Percentiles rank a stretch among this genome's conserved stretches.
phyloP scores from a whole-genome alignment of 768 basidiomycete genomes.

The Pleurotus pulmonarius region DNA sequence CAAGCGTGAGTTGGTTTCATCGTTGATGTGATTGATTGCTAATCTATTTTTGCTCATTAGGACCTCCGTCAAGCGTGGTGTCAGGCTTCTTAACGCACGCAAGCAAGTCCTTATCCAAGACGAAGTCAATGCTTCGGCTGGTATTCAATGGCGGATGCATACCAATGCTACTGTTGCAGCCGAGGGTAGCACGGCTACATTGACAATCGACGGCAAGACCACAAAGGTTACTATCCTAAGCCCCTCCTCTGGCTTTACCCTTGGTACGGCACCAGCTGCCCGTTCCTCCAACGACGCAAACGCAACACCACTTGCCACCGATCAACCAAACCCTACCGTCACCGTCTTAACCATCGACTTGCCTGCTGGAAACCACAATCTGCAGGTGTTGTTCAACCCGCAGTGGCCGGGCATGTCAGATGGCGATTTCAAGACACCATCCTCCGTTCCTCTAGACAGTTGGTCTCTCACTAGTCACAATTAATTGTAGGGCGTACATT shows the following conservation, averaged over 20 bases:
- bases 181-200: constrained; percentile 58
- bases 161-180: constrained; percentile 81
- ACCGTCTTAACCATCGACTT: constrained; percentile 74
- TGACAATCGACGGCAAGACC: constrained; percentile 67
- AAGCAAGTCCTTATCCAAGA: constrained; percentile 91
- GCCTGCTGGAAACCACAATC: constrained; percentile 65
- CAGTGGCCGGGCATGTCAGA: constrained; percentile 74
- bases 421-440: constrained; percentile 63
- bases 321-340: constrained; percentile 77
- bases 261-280: constrained; percentile 51
- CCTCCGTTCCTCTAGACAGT: constrained; percentile 59
- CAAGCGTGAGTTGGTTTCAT: constrained; percentile 48
- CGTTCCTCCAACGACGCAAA: constrained; percentile 49
- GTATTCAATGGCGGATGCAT: constrained; percentile 89
- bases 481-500: constrained; percentile 23
- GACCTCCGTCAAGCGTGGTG: constrained; percentile 76
- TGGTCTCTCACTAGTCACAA: constrained; percentile 85
- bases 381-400: constrained; percentile 92
- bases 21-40: constrained; percentile 9
- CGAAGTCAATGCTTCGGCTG: constrained; percentile 62
- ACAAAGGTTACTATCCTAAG: constrained; percentile 65
- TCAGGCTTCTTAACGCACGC: constrained; percentile 78
- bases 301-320: constrained; percentile 54
- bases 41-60: constrained; percentile 26
- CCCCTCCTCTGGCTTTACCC: constrained; percentile 61